Evolutionary conservation across 2,329 filamentous ascomycete species (phyloP).

Genomic region (Cucurbitaria berberidis): DNA sequence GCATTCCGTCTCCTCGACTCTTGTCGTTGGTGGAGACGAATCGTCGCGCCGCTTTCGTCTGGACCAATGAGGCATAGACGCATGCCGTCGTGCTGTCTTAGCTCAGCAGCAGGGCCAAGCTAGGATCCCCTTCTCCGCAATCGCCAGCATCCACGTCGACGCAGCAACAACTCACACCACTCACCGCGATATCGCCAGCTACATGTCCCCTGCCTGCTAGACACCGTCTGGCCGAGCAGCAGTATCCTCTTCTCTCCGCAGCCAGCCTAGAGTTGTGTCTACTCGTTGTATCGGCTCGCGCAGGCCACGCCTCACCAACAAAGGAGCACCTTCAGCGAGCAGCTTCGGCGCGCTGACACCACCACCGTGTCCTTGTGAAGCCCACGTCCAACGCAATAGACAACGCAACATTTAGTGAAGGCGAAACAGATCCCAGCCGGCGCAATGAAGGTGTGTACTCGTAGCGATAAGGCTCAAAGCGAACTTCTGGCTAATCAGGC

Average conservation of each 20-base stretch:
- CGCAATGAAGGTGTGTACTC: slow-evolving; percentile 48
- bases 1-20: slow-evolving; percentile 30
- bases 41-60: slow-evolving; percentile 12
- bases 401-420: neutral
- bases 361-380: slow-evolving; percentile 7
- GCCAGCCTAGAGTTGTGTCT: slow-evolving; percentile 50
- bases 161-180: slow-evolving; percentile 33
- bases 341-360: slow-evolving; percentile 27
- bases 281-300: slow-evolving; percentile 45
- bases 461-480: slow-evolving; percentile 22
- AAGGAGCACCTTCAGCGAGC: slow-evolving; percentile 34
- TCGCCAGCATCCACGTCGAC: slow-evolving; percentile 29
- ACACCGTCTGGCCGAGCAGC: slow-evolving; percentile 49
- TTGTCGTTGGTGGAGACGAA: slow-evolving; percentile 38
- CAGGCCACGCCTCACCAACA: slow-evolving; percentile 42
- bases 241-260: slow-evolving; percentile 48
- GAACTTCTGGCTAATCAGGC: slow-evolving; percentile 40
- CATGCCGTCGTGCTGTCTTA: slow-evolving; percentile 31
- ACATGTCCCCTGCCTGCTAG: slow-evolving; percentile 47
- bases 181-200: slow-evolving; percentile 17
- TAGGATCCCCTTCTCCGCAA: slow-evolving; percentile 32
- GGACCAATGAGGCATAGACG: slow-evolving; percentile 35
- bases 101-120: slow-evolving; percentile 26
- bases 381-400: slow-evolving; percentile 10
- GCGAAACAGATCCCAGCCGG: slow-evolving; percentile 6